phyloP scores from a whole-genome alignment of 495 filamentous ascomycete species.

The Podospora bellae-mahoneyi region DNA sequence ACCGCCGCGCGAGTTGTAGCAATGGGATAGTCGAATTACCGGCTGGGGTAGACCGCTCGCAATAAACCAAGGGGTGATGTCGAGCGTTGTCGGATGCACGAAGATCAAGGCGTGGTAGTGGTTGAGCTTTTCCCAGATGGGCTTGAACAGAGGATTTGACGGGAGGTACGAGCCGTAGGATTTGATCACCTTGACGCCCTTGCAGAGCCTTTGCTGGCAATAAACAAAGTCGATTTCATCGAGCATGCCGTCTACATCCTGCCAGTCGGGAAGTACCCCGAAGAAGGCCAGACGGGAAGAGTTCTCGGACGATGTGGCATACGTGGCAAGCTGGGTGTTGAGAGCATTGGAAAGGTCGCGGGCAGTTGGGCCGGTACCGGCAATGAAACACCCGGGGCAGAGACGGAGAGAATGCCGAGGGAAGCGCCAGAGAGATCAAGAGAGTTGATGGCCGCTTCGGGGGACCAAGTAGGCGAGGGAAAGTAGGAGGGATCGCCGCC shows the following conservation, averaged over 20 bases:
- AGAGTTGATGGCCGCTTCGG: background rate
- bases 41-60: background rate
- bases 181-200: background rate
- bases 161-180: background rate
- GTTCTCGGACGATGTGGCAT: background rate
- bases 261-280: background rate
- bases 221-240: background rate
- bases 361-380: background rate
- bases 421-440: background rate
- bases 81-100: background rate
- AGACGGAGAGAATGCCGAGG: background rate
- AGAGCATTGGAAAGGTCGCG: background rate
- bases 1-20: background rate
- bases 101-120: constrained; percentile 1
- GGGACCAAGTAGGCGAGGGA: background rate
- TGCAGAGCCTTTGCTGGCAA: background rate
- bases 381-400: background rate
- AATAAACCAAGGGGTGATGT: background rate
- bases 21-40: background rate
- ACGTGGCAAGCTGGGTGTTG: background rate
- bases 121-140: constrained; percentile 2
- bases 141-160: background rate
- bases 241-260: background rate
- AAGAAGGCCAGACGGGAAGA: background rate
- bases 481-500: background rate